Base-by-base conservation (phyloP, 2,329 filamentous ascomycete species). In the Aspergillus tanneri region DNA sequence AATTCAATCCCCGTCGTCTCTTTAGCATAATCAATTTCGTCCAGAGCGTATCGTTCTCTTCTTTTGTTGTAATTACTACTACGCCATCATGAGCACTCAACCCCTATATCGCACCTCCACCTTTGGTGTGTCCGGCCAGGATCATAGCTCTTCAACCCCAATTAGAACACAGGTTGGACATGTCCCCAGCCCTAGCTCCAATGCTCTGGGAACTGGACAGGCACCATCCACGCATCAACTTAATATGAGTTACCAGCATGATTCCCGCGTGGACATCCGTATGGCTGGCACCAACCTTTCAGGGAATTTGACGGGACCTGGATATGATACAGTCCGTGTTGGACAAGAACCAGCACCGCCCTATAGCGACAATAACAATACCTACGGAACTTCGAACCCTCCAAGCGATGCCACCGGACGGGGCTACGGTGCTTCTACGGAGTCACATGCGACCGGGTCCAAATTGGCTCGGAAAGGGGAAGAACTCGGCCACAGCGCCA, bases 211-310 rank as follows among this genome's bases (percentile, higher is more conserved):
- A 19, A 57, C 50, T 3, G 49, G 49, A 14, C 53, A 51, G 30
- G 52, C 51, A 3, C 36, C 52, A 9, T 46, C 37, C 21, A 57
- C 54, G 9, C 60, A 61, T 22, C 16, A 25, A 24, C 49, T 47
- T 10, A 48, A 52, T 27, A 30, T 56, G 9, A 62, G 63, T 24
- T 75, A 76, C 55, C 71, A 68, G 50, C 35, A 63, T 10, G 72
- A 76, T 45, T 71, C 71, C 28, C 52, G 52, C 14, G 60, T 63
- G 6, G 59, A 68, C 48, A 59, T 50, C 38, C 48, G 53, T 37
- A 61, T 56, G 0, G 57, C 48, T 21, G 53, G 46, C 10, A 53
- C 46, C 42, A 62, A 30, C 24, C 27, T 24, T 12, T 21, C 38
- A n/a, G 14, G 46, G 21, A 34, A 50, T 25, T 34, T 46, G n/a